These are phyloP conservation scores for Thozetella sp. DNA, from an alignment of 495 filamentous ascomycete genomes.

Conservation along the genomic window DNA sequence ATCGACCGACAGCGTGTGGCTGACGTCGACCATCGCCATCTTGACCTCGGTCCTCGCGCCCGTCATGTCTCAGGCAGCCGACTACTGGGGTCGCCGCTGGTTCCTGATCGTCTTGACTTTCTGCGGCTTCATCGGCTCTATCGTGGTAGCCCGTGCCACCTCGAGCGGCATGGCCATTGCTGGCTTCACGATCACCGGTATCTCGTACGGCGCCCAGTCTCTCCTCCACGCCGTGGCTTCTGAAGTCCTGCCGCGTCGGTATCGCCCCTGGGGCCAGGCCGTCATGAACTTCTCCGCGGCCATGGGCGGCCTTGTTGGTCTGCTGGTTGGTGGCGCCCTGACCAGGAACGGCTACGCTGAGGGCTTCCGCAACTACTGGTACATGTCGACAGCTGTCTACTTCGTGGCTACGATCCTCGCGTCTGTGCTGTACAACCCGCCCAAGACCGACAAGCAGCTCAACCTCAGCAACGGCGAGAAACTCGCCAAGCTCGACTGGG, in stretches of 20 bases:
- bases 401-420: conserved; percentile 16
- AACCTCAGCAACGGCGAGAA: conserved; percentile 22
- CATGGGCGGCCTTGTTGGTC: conserved; percentile 15
- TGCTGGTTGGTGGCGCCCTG: conserved; percentile 23
- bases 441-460: conserved; percentile 9
- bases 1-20: conserved; percentile 19
- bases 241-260: conserved; percentile 32
- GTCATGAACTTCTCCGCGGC: conserved; percentile 18
- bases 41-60: conserved; percentile 25
- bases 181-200: conserved; percentile 25
- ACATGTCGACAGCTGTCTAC: conserved; percentile 22
- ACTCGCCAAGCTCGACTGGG: conserved; percentile 31
- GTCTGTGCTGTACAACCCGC: conserved; percentile 26
- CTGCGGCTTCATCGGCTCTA: conserved; percentile 21
- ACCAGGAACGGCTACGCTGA: conserved; percentile 11
- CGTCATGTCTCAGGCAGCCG: conserved; percentile 27
- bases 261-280: conserved; percentile 25
- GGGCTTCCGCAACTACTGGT: conserved; percentile 31
- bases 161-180: conserved; percentile 31
- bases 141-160: conserved; percentile 28
- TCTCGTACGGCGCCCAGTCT: conserved; percentile 30
- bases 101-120: conserved; percentile 22
- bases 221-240: conserved; percentile 33
- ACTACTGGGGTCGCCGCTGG: conserved; percentile 30
- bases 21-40: conserved; percentile 27